Conservation (phyloP, 805 yeast species). For the Cyberlindnera sargentensis region DNA sequence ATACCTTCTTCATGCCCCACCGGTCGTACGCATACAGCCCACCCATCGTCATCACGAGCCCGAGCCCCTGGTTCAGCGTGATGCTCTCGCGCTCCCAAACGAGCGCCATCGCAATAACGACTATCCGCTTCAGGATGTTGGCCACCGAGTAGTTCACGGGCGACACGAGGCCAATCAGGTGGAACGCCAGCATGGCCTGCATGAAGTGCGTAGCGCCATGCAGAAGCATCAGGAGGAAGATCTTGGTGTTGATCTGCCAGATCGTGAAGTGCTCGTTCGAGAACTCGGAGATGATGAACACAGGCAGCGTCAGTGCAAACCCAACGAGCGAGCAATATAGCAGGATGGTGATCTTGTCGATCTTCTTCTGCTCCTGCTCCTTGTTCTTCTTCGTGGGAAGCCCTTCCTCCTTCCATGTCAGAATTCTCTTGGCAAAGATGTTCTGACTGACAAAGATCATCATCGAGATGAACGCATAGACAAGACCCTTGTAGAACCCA, state of each 20-base stretch:
- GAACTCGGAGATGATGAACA: conserved; percentile 54
- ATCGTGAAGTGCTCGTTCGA: conserved; percentile 24
- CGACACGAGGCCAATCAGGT: conserved; percentile 61
- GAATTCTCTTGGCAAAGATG: conserved; percentile 68
- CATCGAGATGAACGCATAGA: conserved; percentile 36
- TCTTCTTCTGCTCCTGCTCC: conserved; percentile 29
- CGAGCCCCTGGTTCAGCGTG: conserved; percentile 40
- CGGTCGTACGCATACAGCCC: conserved; percentile 69
- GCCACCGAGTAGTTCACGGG: conserved; percentile 79
- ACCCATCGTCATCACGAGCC: conserved; percentile 45
- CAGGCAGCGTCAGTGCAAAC: conserved; percentile 56
- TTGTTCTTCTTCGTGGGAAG: conserved; percentile 20
- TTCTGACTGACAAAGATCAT: conserved; percentile 69
- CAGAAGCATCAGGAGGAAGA: conserved; percentile 36
- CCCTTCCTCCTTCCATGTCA: conserved; percentile 40
- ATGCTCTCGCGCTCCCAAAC: conserved; percentile 47
- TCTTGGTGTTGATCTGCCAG: conserved; percentile 21
- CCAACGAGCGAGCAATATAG: conserved; percentile 69
- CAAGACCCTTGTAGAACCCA: conserved; percentile 26
- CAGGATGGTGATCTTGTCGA: conserved; percentile 66
- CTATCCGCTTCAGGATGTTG: conserved; percentile 66
- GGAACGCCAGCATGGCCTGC: conserved; percentile 72
- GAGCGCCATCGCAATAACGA: conserved; percentile 60
- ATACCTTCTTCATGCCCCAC: conserved; percentile 41
- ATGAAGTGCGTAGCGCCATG: conserved; percentile 67